These are phyloP conservation scores for Melampsora occidentalis DNA, from an alignment of 1,284 basidiomycete species.

Conservation along the genomic window DNA sequence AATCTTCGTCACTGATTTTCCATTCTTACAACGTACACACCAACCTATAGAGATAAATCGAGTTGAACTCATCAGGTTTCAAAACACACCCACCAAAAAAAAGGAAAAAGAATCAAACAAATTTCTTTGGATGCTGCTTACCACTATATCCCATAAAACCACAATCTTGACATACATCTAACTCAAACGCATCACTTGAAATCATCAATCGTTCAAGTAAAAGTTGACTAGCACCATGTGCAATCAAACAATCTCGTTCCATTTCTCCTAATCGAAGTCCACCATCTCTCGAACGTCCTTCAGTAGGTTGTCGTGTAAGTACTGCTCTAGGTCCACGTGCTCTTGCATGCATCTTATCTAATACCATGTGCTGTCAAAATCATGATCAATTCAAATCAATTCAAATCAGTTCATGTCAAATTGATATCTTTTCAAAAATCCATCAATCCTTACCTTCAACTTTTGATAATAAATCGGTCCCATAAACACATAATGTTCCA, in stretches of 20 bases:
- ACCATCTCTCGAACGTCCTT: conserved; percentile 95
- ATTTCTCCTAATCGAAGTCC: conserved; percentile 96
- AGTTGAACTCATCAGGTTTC: neutral
- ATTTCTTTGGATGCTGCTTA: neutral
- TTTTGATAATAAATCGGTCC: conserved; percentile 98
- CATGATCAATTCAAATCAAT: conserved; percentile 44
- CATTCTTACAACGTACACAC: conserved; percentile 73
- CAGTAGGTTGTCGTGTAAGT: conserved; percentile 94
- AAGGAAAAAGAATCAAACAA: neutral
- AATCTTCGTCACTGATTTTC: conserved; percentile 89
- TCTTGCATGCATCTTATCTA: conserved; percentile 99
- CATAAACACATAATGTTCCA: conserved; percentile 97
- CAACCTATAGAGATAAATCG: conserved; percentile 38
- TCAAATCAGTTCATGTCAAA: conserved; percentile 8
- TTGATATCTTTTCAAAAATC: no score
- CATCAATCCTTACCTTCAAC: conserved; percentile 47
- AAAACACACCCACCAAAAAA: conserved; percentile 62
- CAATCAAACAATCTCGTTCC: conserved; percentile 82
- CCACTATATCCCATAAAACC: conserved; percentile 95
- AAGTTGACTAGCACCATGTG: conserved; percentile 93
- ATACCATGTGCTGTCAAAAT: conserved; percentile 82
- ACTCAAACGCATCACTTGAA: conserved; percentile 78
- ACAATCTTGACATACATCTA: conserved; percentile 91
- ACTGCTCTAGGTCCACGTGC: conserved; percentile 94
- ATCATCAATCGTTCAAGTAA: conserved; percentile 96